Evolutionary conservation across 495 filamentous ascomycete species (phyloP).

Genomic region (Cercophora samala): DNA sequence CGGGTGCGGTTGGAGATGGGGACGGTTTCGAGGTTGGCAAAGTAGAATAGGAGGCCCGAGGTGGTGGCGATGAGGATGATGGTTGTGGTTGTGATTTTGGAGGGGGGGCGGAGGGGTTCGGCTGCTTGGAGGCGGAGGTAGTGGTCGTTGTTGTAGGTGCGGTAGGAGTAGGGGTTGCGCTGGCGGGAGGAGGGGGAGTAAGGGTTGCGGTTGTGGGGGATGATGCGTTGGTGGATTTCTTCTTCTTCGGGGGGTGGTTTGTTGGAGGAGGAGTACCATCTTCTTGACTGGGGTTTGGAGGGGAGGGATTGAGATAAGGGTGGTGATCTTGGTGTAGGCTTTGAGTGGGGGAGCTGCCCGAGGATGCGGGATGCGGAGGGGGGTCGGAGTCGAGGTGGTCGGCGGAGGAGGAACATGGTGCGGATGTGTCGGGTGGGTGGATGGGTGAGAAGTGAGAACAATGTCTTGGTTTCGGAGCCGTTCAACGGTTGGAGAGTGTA

Average conservation of each 20-base stretch:
- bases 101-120: neutral
- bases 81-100: neutral
- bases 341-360: neutral
- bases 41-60: slow-evolving; percentile 56
- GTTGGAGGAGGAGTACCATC: neutral
- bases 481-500: neutral
- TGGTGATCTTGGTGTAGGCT: neutral
- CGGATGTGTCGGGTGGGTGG: neutral
- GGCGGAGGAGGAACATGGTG: neutral
- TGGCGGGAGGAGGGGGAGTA: neutral
- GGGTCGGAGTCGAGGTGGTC: neutral
- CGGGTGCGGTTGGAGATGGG: slow-evolving; percentile 75
- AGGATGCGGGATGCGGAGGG: neutral
- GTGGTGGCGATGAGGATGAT: slow-evolving; percentile 34
- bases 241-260: neutral
- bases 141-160: slow-evolving; percentile 1
- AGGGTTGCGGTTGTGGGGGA: neutral
- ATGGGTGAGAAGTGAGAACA: neutral
- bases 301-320: neutral
- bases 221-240: neutral
- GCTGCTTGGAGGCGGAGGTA: slow-evolving; percentile 11
- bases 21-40: slow-evolving; percentile 72
- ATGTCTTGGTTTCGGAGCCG: neutral
- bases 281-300: neutral
- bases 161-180: neutral